Evolutionary conservation across 352 stramenopile species (phyloP).

Genomic region (Hyaloperonospora brassicae): DNA sequence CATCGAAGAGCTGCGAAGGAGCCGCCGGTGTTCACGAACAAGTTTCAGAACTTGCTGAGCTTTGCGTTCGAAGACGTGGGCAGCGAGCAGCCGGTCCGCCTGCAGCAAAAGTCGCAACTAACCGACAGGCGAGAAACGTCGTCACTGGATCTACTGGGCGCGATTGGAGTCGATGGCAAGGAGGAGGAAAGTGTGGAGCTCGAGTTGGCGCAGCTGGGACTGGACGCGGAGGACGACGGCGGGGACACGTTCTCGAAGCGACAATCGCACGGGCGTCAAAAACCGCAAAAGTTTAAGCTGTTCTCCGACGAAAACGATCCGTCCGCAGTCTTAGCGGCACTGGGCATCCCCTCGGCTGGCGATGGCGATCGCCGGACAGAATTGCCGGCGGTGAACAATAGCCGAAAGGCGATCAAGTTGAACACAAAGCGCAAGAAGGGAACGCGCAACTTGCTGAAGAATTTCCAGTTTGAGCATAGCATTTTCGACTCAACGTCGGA

Average conservation of each 20-base stretch:
- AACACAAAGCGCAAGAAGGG: conserved; percentile 70
- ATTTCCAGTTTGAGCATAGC: conserved; percentile 84
- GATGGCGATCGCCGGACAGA: conserved; percentile 8
- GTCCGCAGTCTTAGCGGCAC: conserved; percentile 24
- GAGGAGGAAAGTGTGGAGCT: conserved; percentile 27
- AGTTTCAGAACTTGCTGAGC: conserved; percentile 78
- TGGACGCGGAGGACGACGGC: conserved; percentile 25
- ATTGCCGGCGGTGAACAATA: background rate
- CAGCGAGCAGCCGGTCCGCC: background rate
- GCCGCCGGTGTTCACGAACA: conserved; percentile 62
- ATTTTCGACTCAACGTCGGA: conserved; percentile 62
- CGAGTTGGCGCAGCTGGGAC: conserved; percentile 39
- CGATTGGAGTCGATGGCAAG: conserved; percentile 19
- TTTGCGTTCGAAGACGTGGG: conserved; percentile 52
- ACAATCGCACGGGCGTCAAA: conserved; percentile 29
- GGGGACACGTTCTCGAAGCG: conserved; percentile 24
- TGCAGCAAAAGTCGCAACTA: conserved; percentile 2
- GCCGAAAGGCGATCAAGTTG: conserved; percentile 54
- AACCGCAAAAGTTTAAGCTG: conserved; percentile 35
- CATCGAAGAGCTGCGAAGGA: conserved; percentile 17
- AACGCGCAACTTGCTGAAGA: conserved; percentile 57
- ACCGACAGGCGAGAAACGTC: conserved; percentile 5
- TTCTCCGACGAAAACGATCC: conserved; percentile 26
- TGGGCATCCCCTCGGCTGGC: conserved; percentile 25
- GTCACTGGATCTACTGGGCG: conserved; percentile 17